phyloP scores from a whole-genome alignment of 2,329 filamentous ascomycete species.

The Sporothrix mexicana region DNA sequence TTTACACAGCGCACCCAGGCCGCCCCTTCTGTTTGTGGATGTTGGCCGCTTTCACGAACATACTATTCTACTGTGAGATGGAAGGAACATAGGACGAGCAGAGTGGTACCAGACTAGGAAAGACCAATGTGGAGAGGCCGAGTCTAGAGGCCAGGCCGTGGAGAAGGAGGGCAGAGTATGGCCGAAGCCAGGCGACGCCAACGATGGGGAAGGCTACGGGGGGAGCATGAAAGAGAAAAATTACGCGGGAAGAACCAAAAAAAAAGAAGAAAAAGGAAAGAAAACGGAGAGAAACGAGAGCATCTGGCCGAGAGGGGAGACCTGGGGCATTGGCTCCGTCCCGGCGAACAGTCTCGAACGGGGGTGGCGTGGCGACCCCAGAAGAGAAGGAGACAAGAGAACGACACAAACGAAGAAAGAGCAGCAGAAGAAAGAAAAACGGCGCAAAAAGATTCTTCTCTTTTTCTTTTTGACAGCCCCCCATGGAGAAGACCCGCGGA shows the following conservation, averaged over 20 bases:
- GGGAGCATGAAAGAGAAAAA: slow-evolving; percentile 12
- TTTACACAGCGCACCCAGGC: slow-evolving; percentile 7
- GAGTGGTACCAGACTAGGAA: background rate
- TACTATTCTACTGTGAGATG: background rate
- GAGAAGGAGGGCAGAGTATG: slow-evolving; percentile 15
- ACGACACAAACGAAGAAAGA: background rate
- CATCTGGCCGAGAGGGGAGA: slow-evolving; percentile 19
- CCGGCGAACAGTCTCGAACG: slow-evolving; percentile 14
- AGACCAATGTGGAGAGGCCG: slow-evolving; percentile 20
- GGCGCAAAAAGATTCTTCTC: background rate
- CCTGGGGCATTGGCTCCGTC: slow-evolving; percentile 23
- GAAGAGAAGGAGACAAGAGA: background rate
- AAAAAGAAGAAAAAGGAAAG: background rate
- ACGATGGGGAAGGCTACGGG: background rate
- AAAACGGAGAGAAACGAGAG: background rate
- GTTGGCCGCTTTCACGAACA: background rate
- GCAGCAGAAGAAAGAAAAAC: background rate
- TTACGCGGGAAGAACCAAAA: background rate
- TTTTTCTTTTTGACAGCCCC: background rate
- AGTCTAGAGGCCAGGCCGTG: background rate
- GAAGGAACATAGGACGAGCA: background rate
- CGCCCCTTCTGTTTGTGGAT: slow-evolving; percentile 8
- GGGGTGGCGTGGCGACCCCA: slow-evolving; percentile 15
- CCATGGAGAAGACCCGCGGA: slow-evolving; percentile 1
- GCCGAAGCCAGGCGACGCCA: slow-evolving; percentile 19